Evolutionary conservation across 352 stramenopile genomes (phyloP).

Genomic region (Globisporangium barbulae): DNA sequence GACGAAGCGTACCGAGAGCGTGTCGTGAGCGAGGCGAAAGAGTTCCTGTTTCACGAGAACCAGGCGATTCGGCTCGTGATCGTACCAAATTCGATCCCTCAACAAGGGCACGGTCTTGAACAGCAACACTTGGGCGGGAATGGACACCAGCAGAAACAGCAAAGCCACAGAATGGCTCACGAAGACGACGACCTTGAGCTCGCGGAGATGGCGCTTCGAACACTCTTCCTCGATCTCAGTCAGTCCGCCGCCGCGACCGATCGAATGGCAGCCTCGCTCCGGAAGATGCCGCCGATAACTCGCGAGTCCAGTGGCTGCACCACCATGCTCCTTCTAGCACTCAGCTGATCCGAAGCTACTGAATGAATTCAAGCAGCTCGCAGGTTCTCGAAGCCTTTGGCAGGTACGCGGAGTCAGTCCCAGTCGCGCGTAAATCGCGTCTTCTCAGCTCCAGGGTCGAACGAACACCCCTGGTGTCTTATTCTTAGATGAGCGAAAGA

Average conservation of each 20-base stretch:
- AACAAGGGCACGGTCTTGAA: background rate
- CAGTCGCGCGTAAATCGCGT: background rate
- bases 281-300: constrained; percentile 1
- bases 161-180: background rate
- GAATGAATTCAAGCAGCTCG: background rate
- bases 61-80: constrained; percentile 35
- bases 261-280: background rate
- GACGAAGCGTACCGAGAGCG: constrained; percentile 45
- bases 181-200: constrained; percentile 15
- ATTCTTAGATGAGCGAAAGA: background rate
- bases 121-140: background rate
- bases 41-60: constrained; percentile 16
- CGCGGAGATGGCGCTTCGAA: constrained; percentile 36
- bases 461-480: background rate
- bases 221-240: constrained; percentile 45
- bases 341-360: background rate
- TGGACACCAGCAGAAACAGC: background rate
- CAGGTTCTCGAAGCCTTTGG: background rate
- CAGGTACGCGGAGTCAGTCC: no score
- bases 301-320: constrained; percentile 14
- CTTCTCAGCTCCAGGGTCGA: background rate
- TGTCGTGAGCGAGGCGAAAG: constrained; percentile 32
- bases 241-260: constrained; percentile 15
- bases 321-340: constrained; percentile 5
- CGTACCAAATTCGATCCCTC: constrained; percentile 9